Base-by-base conservation (phyloP, 352 stramenopile genomes). In the Paralagenidium karlingii region DNA sequence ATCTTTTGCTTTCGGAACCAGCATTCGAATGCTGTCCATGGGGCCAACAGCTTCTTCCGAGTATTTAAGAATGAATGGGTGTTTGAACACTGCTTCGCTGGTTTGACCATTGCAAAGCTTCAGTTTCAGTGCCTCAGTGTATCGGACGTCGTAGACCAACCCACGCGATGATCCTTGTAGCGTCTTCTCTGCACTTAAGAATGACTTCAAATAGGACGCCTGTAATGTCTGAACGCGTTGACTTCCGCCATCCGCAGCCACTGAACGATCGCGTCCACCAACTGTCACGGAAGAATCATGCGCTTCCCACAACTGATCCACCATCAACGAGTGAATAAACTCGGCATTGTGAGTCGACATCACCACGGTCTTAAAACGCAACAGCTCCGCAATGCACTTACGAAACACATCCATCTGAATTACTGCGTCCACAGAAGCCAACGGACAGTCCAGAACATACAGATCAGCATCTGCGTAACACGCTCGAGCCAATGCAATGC, bases 391-490 rank as follows among this genome's bases (percentile, higher is more conserved):
- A 40, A 79, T 62, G 34, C 65, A 79, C 50, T 75, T 70, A 12
- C 50, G 49, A 16, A 79, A 60, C 18, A 79, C 64, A 16, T 75
- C 53, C 39, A 61, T 75, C 40, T 79, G 65, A 4, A 79, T 62
- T 24, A 79, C 58, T 7, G 61, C 59, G 37, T 79, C 65, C 29
- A 79, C 65, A 15, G 58, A 70, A 36, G 65, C 65, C 13, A 79
- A 63, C 5, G 65, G 62, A 3, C 59, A 61, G 28, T 79, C 64
- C 16, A 78, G 34, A 26, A 78, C 44, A 28, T 71, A 66, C 31
- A 79, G 53, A 32, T 76, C 63, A 0, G 65, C 63, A 40, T 82
- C 63, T 6, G 55, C 51, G 27, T 80, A 80, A 31, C 55, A 68
- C 4, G 66, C 66, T 9, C 67, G 65, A 5, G 67, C 67, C 13